Evolutionary conservation across 2,329 filamentous ascomycete genomes (phyloP), one percentile per base, ranked within the genome.

Genomic region (Talaromyces marneffei): DNA sequence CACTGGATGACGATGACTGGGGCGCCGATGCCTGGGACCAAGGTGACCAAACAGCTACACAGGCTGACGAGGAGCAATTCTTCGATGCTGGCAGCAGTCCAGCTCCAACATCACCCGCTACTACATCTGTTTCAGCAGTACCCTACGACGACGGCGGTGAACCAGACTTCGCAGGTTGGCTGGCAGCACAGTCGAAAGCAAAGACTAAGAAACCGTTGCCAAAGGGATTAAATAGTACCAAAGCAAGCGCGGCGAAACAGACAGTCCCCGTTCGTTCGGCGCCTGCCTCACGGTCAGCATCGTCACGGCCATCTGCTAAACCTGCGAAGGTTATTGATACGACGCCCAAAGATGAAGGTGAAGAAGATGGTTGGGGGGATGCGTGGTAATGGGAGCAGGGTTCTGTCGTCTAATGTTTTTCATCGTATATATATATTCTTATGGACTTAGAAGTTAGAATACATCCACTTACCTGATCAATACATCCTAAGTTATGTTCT

Each of bases 121-220:
- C 72, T 33, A 63, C 67, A 8, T 63, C 69, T 10, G 69, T 71
- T 55, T 57, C 72, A 6, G 67, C 77, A 31, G 77, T 82, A 6
- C 82, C 87, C 0, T 93, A 89, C 65, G 90, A 93, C 62, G 92
- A 96, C 67, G 87, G 89, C 27, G 87, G 88, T 2, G 93, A 99
- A 73, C 93, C 93, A 0, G 94, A 97, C 74, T 97, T 99, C 75
- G 93, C 92, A 4, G 92, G 92, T 4, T 97, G 94, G 92, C 76
- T 97, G 23, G 92, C 91, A 12, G 92, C 92, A 12, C 91, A 97
- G 72, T 86, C 89, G 5, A 83, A 87, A 65, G 85, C 89, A 65
- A 97, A 95, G 78, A 68, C 75, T 1, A 83, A 82, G 67, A 94
- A 90, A 66, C 78, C 87, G 2, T 8, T 58, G 31, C 92, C 93